Evolutionary conservation across 2,329 filamentous ascomycete species (phyloP).

Genomic region (Microcyclospora tardicrescens): DNA sequence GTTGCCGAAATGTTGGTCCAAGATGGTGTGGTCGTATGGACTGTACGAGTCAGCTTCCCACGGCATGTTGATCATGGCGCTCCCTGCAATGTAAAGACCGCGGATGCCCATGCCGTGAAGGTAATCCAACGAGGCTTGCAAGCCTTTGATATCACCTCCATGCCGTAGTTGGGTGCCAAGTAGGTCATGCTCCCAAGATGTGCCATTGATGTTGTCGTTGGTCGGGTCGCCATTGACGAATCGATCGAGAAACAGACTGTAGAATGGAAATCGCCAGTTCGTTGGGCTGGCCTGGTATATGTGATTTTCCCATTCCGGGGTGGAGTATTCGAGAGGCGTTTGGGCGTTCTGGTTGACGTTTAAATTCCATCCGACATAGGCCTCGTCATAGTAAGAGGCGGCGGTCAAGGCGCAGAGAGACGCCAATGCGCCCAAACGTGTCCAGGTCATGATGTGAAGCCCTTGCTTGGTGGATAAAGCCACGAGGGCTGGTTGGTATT

Average conservation of each 20-base stretch:
- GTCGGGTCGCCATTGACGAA: constrained; percentile 52
- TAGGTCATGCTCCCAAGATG: constrained; percentile 47
- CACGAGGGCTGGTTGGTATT: constrained; percentile 3
- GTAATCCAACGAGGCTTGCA: constrained; percentile 52
- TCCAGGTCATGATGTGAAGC: constrained; percentile 12
- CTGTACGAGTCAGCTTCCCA: constrained; percentile 50
- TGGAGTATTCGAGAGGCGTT: constrained; percentile 45
- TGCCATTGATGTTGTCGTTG: constrained; percentile 50
- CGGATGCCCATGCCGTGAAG: constrained; percentile 50
- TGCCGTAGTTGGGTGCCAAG: constrained; percentile 48
- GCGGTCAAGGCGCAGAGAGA: constrained; percentile 10
- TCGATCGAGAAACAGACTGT: constrained; percentile 50
- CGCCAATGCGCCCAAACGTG: constrained; percentile 12
- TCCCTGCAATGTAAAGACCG: constrained; percentile 51
- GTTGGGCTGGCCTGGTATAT: constrained; percentile 41
- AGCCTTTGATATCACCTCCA: constrained; percentile 46
- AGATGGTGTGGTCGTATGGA: constrained; percentile 45
- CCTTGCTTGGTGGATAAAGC: constrained; percentile 4
- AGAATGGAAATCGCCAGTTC: constrained; percentile 55
- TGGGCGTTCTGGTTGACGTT: constrained; percentile 47
- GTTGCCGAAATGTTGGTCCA: constrained; percentile 50
- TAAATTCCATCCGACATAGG: constrained; percentile 43
- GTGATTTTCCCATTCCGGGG: constrained; percentile 32
- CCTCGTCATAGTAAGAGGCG: constrained; percentile 34
- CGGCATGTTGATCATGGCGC: constrained; percentile 49